Percentiles rank a stretch among this genome's conserved stretches.
Conservation (phyloP, 2,329 filamentous ascomycete genomes). For the Hypocreales sp. region DNA sequence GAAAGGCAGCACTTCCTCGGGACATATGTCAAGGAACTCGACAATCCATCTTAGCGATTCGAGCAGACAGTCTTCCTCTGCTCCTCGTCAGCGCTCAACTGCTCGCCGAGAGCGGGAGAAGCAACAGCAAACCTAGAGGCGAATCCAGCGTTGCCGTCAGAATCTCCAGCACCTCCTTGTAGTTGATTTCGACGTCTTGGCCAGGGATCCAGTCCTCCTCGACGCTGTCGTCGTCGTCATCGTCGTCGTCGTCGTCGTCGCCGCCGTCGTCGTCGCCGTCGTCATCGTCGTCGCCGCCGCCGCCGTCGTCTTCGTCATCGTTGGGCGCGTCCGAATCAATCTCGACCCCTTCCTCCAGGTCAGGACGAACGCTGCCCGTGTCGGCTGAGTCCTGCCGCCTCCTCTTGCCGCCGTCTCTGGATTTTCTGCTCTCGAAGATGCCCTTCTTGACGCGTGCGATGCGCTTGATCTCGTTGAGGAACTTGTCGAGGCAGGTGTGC, state of each 20-base stretch:
- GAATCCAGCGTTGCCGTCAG: conserved; percentile 79
- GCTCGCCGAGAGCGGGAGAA: neutral
- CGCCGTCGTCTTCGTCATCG: too few species aligned
- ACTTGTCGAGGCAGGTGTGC: conserved; percentile 75
- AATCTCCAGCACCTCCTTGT: conserved; percentile 82
- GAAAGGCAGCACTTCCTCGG: conserved; percentile 89
- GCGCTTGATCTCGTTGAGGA: conserved; percentile 84
- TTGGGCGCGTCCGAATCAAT: conserved; percentile 39
- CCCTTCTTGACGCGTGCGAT: conserved; percentile 88
- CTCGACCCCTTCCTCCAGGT: conserved; percentile 44
- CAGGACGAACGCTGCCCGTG: conserved; percentile 41
- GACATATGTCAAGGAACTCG: conserved; percentile 90
- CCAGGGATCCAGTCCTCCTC: conserved; percentile 96
- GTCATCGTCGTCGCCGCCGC: too few species aligned
- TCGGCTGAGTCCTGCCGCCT: conserved; percentile 59
- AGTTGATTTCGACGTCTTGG: conserved; percentile 90
- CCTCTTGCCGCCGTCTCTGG: conserved; percentile 48
- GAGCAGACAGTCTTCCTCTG: conserved; percentile 81
- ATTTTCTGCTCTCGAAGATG: conserved; percentile 71
- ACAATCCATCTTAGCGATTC: conserved; percentile 93
- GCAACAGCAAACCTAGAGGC: conserved; percentile 45
- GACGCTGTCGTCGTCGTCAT: conserved; percentile 43
- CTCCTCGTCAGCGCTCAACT: conserved; percentile 1
- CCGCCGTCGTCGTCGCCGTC: too few species aligned
- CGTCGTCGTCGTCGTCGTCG: too few species aligned